Conservation (phyloP, 768 basidiomycete genomes). For the Tylopilus rubrobrunneus region DNA sequence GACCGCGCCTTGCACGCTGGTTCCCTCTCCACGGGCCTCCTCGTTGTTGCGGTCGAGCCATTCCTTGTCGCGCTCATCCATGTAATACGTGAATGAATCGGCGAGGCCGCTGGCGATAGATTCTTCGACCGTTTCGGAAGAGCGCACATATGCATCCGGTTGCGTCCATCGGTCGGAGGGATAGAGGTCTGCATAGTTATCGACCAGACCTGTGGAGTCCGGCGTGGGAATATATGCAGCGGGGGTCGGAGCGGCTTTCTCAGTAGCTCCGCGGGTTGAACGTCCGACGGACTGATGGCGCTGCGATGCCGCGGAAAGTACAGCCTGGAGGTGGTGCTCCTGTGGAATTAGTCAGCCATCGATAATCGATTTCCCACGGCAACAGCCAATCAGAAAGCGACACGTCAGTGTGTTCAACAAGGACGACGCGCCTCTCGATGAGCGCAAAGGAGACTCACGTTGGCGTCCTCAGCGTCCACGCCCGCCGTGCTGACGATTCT, state of each 20-base stretch:
- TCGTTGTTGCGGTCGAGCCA: constrained; percentile 94
- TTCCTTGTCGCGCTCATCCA: constrained; percentile 94
- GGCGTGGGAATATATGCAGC: constrained; percentile 89
- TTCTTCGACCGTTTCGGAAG: constrained; percentile 86
- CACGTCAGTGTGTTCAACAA: constrained; percentile 44
- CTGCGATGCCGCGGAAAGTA: constrained; percentile 51
- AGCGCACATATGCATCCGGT: constrained; percentile 71
- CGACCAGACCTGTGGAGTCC: constrained; percentile 76
- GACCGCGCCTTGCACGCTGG: constrained; percentile 69
- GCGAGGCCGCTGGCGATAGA: constrained; percentile 54
- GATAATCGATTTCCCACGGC: constrained; percentile 44
- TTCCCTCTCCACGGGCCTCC: constrained; percentile 80
- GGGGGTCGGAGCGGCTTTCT: constrained; percentile 36
- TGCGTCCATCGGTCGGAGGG: constrained; percentile 68
- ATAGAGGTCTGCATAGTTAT: constrained; percentile 78
- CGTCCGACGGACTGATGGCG: constrained; percentile 39
- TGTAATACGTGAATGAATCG: constrained; percentile 81
- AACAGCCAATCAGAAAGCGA: constrained; percentile 44
- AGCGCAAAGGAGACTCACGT: constrained; percentile 59
- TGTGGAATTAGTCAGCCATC: constrained; percentile 51
- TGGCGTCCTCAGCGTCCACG: constrained; percentile 90
- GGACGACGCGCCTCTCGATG: constrained; percentile 34
- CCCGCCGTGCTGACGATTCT: constrained; percentile 78
- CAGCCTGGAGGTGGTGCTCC: constrained; percentile 59
- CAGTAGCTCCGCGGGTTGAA: constrained; percentile 33